Evolutionary conservation across 768 basidiomycete genomes (phyloP).

Genomic region (Pulveroboletus frians): DNA sequence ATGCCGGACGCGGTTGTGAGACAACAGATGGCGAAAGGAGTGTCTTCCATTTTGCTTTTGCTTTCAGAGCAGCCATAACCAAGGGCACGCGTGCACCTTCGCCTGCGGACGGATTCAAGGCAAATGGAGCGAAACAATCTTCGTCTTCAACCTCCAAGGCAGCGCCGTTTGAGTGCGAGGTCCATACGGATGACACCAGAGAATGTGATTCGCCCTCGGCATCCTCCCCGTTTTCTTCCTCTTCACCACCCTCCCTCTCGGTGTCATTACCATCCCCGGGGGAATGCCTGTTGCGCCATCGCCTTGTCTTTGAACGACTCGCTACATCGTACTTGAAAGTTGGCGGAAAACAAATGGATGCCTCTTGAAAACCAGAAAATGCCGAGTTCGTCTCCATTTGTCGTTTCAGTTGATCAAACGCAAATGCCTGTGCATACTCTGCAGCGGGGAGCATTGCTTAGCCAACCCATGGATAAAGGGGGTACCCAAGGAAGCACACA

Average conservation of each 20-base stretch:
- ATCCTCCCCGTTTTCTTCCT: slow-evolving; percentile 37
- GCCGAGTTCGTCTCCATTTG: slow-evolving; percentile 66
- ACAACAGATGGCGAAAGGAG: slow-evolving; percentile 35
- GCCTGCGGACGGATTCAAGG: slow-evolving; percentile 23
- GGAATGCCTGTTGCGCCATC: slow-evolving; percentile 33
- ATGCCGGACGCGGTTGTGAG: slow-evolving; percentile 28
- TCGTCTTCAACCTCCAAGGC: slow-evolving; percentile 39
- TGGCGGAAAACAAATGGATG: slow-evolving; percentile 77
- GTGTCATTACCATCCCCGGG: slow-evolving; percentile 38
- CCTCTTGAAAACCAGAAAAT: slow-evolving; percentile 80
- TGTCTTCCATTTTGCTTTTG: slow-evolving; percentile 51
- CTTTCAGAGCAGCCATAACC: slow-evolving; percentile 44
- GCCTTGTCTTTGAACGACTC: slow-evolving; percentile 45
- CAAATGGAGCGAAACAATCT: slow-evolving; percentile 31
- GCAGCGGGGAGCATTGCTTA: slow-evolving; percentile 5
- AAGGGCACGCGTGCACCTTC: slow-evolving; percentile 37
- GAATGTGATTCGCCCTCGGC: slow-evolving; percentile 46
- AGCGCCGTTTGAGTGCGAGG: slow-evolving; percentile 35
- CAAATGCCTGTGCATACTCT: slow-evolving; percentile 84
- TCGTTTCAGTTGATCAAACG: slow-evolving; percentile 81
- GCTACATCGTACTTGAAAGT: slow-evolving; percentile 92
- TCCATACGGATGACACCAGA: slow-evolving; percentile 49
- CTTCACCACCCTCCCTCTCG: slow-evolving; percentile 34
- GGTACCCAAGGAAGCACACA: slow-evolving; percentile 24
- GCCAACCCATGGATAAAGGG: background rate